Conservation (phyloP, 805 yeast genomes). For the Nakazawaea peltata region DNA sequence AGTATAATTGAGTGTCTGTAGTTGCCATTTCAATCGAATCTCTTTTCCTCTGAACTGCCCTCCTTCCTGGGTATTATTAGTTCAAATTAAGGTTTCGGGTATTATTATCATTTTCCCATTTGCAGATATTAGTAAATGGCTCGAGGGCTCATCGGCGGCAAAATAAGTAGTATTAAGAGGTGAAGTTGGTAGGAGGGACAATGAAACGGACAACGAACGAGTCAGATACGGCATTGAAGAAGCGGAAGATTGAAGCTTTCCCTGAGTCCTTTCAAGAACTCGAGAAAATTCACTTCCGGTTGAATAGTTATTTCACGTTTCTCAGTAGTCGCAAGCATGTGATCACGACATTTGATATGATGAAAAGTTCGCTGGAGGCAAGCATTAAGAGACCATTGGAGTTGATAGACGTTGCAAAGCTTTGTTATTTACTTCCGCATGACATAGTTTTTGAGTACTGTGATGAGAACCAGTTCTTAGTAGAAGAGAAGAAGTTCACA, state of each 20-base stretch:
- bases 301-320: slow-evolving; percentile 57
- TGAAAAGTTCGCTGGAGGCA: slow-evolving; percentile 44
- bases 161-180: no score
- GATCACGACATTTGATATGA: slow-evolving; percentile 44
- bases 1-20: slow-evolving; percentile 7
- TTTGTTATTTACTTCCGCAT: slow-evolving; percentile 55
- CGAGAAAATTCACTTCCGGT: slow-evolving; percentile 38
- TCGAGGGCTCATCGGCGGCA: no score
- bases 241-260: slow-evolving; percentile 4
- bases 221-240: no score
- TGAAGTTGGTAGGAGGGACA: no score
- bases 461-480: slow-evolving; percentile 59
- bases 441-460: slow-evolving; percentile 68
- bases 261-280: slow-evolving; percentile 29
- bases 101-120: no score
- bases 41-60: no score
- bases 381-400: slow-evolving; percentile 36
- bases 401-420: slow-evolving; percentile 52
- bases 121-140: no score
- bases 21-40: no score
- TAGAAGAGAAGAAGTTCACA: slow-evolving; percentile 34
- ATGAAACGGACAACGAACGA: no score
- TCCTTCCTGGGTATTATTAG: no score
- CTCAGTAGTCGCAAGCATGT: slow-evolving; percentile 53
- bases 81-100: no score